phyloP scores from a whole-genome alignment of 805 yeast species.

The Saturnispora gosingensis region DNA sequence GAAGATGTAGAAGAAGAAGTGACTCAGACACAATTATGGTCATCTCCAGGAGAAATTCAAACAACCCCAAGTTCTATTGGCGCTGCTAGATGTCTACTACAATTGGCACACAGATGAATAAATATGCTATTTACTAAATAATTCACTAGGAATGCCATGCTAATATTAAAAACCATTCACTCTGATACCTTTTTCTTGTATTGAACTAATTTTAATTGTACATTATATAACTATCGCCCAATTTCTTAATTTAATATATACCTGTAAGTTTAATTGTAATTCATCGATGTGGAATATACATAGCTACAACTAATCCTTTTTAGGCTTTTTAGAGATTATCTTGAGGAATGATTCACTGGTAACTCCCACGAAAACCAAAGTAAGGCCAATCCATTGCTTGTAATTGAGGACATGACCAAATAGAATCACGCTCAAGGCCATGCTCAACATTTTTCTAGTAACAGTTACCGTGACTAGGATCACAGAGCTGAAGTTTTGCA shows the following conservation, averaged over 20 bases:
- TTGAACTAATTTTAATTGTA: not conserved
- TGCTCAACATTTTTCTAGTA: conserved; percentile 91
- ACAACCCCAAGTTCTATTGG: conserved; percentile 41
- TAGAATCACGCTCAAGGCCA: conserved; percentile 78
- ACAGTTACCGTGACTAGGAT: conserved; percentile 88
- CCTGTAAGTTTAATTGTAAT: not conserved
- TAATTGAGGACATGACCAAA: conserved; percentile 66
- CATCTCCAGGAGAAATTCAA: conserved; percentile 32
- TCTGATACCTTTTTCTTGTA: not conserved
- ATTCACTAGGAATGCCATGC: not conserved
- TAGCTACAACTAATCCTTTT: not conserved
- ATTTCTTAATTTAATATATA: not conserved
- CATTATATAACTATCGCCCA: not conserved
- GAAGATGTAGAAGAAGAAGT: conserved; percentile 12
- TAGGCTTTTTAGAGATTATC: conserved; percentile 8
- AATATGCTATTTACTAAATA: not conserved
- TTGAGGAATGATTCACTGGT: conserved; percentile 64
- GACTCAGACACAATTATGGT: conserved; percentile 21
- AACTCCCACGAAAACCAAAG: conserved; percentile 77
- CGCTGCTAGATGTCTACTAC: conserved; percentile 37
- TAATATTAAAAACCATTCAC: not conserved
- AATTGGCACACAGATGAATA: conserved; percentile 29
- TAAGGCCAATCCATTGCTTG: conserved; percentile 73
- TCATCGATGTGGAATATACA: not conserved
- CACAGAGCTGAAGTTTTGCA: conserved; percentile 78